Evolutionary conservation across 2,329 filamentous ascomycete genomes (phyloP), one percentile per base, ranked within the genome.

Genomic region (Penicillium sp.): DNA sequence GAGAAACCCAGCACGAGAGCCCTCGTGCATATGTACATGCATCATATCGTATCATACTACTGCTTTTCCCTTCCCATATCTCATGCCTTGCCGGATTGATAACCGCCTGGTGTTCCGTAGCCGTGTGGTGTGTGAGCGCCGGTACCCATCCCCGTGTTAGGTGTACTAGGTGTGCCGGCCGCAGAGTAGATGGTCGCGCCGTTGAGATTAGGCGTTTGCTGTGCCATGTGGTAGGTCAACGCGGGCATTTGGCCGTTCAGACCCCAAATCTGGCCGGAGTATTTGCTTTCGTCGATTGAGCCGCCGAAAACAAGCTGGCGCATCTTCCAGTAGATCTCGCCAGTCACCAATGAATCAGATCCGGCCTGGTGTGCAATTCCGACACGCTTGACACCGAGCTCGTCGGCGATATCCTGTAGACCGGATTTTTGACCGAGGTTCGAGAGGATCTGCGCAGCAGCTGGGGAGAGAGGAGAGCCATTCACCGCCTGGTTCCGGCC

Each of bases 271-370:
- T 94, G 91, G 49, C 90, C 89, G 5, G 87, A 74, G 56, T 94
- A 89, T 57, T 94, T 77, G 27, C 77, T 86, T 24, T 87, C 81
- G 6, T 87, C 82, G 38, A 96, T 86, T 20, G 82, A 78, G 51
- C 87, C 86, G 59, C 86, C 85, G 71, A 95, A 97, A 55, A 97
- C 87, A 63, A 87, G 84, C 64, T 89, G 85, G 49, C 85, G 82
- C 76, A 97, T 86, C 61, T 89, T 86, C 80, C 95, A 98, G 72
- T 96, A 98, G 24, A 96, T 89, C 59, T 86, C 85, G 40, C 93
- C 93, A 0, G 93, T 98, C 24, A 98, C 80, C 59, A 96, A 80
- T 16, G 89, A 91, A 69, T 98, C 93, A 0, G 88, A 95, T 23
- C 91, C 93, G 31, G 90, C 93, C 65, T 95, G 90, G 67, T 98